Base-by-base conservation (phyloP, 495 filamentous ascomycete genomes). In the Barbatosphaeria neglecta region DNA sequence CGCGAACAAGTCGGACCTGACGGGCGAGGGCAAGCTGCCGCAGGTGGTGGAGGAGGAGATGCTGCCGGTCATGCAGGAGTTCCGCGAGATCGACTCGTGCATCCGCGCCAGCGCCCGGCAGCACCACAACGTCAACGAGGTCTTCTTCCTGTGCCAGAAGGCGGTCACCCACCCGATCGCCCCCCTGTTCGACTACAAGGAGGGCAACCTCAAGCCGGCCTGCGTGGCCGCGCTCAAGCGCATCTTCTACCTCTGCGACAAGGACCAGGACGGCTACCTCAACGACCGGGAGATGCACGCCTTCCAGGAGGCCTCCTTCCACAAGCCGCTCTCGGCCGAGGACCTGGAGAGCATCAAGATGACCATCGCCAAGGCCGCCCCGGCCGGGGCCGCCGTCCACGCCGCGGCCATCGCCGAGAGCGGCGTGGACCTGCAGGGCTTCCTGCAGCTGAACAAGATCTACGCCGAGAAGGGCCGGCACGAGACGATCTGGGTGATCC, bases 151-250 rank as follows among this genome's bases (percentile, higher is more conserved):
- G 22, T 97, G 93, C 61, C 90, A 97, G 57, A 95, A 95, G 57
- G 92, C 92, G n/a, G 90, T 98, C 50, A 96, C 89, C 6, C 89
- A 97, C 61, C 92, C 92, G 6, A 93, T 98, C 54, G 92, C 92
- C 4, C 93, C 92, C 5, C 74, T 98, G 24, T 98, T 89, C 57
- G 92, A 98, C 64, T 86, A 92, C 25, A 98, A 96, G 64, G 93
- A 97, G 50, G 76, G 80, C 4, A 76, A 78, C 45, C 67, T 98
- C 24, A 98, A 98, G 63, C 88, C 87, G 1, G 85, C 86, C 2
- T 90, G 89, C 41, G 74, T 90, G 15, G 80, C 86, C 19, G 90
- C 93, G 11, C 61, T 97, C 40, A 83, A 83, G 59, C 75, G 92
- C 33, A 82, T 97, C 24, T 98, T 98, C 63, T 96, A 93, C 63